Evolutionary conservation across 1,284 basidiomycete genomes (phyloP).

Genomic region (Tilletia caries): DNA sequence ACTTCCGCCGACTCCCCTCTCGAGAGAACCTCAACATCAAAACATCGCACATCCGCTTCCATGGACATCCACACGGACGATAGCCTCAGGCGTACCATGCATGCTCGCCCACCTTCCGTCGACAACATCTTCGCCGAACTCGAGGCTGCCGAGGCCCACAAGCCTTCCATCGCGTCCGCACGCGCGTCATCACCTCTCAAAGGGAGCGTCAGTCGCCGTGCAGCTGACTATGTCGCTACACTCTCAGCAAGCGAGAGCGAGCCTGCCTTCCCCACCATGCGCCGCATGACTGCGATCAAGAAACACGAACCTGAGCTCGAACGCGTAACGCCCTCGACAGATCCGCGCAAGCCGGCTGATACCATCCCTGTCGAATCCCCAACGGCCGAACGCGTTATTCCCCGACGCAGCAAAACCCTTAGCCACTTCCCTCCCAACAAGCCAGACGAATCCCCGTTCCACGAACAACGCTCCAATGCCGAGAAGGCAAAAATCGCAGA

Average conservation of each 20-base stretch:
- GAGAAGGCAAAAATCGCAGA: slow-evolving; percentile 15
- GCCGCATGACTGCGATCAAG: background rate
- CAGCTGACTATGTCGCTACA: slow-evolving; percentile 1
- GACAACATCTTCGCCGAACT: slow-evolving; percentile 11
- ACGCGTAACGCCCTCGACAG: background rate
- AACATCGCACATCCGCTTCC: slow-evolving; percentile 16
- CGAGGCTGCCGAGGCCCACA: slow-evolving; percentile 1
- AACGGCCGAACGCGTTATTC: slow-evolving; percentile 3
- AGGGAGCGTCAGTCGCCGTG: slow-evolving; percentile 5
- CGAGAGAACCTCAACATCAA: slow-evolving; percentile 16
- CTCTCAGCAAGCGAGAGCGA: background rate
- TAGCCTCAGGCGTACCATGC: background rate
- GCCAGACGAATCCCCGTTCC: background rate
- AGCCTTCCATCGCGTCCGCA: background rate
- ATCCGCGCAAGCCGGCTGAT: slow-evolving; percentile 1
- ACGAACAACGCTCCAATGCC: slow-evolving; percentile 19
- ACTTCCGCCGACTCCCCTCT: background rate
- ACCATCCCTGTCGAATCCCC: background rate
- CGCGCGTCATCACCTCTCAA: background rate
- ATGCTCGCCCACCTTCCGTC: slow-evolving; percentile 7
- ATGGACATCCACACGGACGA: background rate
- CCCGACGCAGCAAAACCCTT: slow-evolving; percentile 5
- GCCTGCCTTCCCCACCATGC: background rate
- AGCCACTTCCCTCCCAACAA: background rate
- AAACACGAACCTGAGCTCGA: background rate